Evolutionary conservation across 345 rosid species (phyloP).

Genomic region (Corchorus capsularis): DNA sequence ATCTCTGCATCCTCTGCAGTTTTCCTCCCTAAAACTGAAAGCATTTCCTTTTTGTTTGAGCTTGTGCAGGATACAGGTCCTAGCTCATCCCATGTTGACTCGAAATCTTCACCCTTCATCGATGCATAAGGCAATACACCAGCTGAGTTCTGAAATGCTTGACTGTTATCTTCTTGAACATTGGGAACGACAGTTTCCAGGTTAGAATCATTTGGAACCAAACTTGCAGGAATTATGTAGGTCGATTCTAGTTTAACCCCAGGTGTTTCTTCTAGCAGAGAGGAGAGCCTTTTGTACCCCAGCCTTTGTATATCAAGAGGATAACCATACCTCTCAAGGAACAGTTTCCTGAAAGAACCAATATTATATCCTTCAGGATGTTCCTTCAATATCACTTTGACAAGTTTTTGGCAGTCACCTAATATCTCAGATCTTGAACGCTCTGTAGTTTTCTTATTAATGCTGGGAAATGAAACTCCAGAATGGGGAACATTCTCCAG

Average conservation of each 20-base stretch:
- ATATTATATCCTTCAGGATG: slow-evolving; percentile 59
- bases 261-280: slow-evolving; percentile 49
- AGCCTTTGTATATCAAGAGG: slow-evolving; percentile 51
- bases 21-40: slow-evolving; percentile 17
- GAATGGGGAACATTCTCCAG: slow-evolving; percentile 39
- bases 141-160: slow-evolving; percentile 22
- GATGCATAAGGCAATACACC: slow-evolving; percentile 29
- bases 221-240: slow-evolving; percentile 41
- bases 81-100: slow-evolving; percentile 63
- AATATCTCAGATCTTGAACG: slow-evolving; percentile 48
- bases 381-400: slow-evolving; percentile 41
- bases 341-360: slow-evolving; percentile 46
- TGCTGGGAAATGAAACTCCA: slow-evolving; percentile 35
- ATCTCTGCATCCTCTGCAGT: slow-evolving; percentile 12
- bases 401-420: slow-evolving; percentile 60
- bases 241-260: slow-evolving; percentile 55
- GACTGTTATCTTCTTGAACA: slow-evolving; percentile 13
- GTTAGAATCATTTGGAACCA: slow-evolving; percentile 17
- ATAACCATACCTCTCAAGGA: slow-evolving; percentile 53
- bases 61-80: slow-evolving; percentile 49
- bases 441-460: slow-evolving; percentile 30
- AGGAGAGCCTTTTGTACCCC: slow-evolving; percentile 52
- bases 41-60: slow-evolving; percentile 18
- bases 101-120: slow-evolving; percentile 42
- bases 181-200: slow-evolving; percentile 10